Evolutionary conservation across 75 land plant genomes (phyloP).

Genomic region (Gnetum montanum): DNA sequence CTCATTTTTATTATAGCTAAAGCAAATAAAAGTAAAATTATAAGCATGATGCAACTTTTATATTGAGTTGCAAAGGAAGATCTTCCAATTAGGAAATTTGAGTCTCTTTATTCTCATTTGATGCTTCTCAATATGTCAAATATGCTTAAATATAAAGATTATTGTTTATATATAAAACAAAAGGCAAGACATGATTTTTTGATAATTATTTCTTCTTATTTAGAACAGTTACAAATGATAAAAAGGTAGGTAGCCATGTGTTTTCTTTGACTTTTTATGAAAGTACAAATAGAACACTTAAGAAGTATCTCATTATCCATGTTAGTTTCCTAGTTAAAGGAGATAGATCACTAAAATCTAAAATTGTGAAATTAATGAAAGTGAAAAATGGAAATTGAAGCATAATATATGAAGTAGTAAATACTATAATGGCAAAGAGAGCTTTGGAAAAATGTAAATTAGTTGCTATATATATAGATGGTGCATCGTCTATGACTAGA

Average conservation of each 20-base stretch:
- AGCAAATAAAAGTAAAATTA: no score
- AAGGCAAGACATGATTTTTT: not conserved
- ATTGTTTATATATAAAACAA: not conserved
- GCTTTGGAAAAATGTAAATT: not conserved
- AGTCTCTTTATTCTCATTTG: not conserved
- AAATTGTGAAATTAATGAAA: not conserved
- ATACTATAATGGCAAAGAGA: not conserved
- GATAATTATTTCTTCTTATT: not conserved
- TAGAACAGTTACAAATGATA: not conserved
- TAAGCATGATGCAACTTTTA: not conserved
- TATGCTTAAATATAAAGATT: not conserved
- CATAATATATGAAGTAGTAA: not conserved
- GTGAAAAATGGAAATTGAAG: not conserved
- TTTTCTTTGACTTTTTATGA: not conserved
- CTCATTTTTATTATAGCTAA: no score
- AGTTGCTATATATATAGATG: not conserved
- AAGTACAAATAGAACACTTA: not conserved
- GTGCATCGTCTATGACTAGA: not conserved
- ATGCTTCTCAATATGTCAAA: not conserved
- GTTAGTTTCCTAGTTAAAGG: not conserved
- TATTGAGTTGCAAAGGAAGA: not conserved
- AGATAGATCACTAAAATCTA: not conserved
- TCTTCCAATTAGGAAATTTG: not conserved
- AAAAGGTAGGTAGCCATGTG: not conserved
- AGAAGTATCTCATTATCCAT: not conserved